These are phyloP conservation scores for Fusarium incarnatum DNA, from an alignment of 2,329 filamentous ascomycete genomes.

Conservation along the genomic window DNA sequence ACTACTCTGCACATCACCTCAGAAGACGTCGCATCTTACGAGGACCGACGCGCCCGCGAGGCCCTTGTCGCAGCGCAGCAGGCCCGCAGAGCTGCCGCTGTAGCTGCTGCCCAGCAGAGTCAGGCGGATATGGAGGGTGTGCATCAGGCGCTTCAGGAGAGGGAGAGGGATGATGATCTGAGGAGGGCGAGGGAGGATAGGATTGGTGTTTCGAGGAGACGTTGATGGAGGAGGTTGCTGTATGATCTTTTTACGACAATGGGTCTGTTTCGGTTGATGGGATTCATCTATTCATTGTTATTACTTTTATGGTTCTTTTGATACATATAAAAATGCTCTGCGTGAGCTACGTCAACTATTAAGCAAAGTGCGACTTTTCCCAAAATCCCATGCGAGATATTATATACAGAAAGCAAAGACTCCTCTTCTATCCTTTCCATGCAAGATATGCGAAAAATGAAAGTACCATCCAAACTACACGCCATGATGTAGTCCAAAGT, in stretches of 20 bases:
- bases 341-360: conserved; percentile 19
- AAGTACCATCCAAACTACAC: conserved; percentile 72
- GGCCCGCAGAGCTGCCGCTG: conserved; percentile 45
- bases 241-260: background rate
- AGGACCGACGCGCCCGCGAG: conserved; percentile 67
- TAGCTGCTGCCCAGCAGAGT: conserved; percentile 35
- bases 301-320: conserved; percentile 24
- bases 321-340: conserved; percentile 34
- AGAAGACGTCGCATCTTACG: conserved; percentile 77
- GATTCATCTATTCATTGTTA: conserved; percentile 13
- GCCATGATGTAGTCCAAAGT: conserved; percentile 69
- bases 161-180: conserved; percentile 45
- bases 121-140: conserved; percentile 48
- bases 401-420: conserved; percentile 17
- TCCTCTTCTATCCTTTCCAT: conserved; percentile 61
- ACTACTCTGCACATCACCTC: conserved; percentile 76
- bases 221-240: background rate
- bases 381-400: conserved; percentile 8
- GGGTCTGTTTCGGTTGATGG: background rate
- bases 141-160: conserved; percentile 42
- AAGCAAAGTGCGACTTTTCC: conserved; percentile 15
- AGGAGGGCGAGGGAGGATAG: conserved; percentile 54
- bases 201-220: conserved; percentile 51
- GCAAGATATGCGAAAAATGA: conserved; percentile 75
- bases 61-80: conserved; percentile 52